Evolutionary conservation across 768 basidiomycete species (phyloP), one percentile per base, ranked within the genome.

Genomic region (Hysterangium stoloniferum): DNA sequence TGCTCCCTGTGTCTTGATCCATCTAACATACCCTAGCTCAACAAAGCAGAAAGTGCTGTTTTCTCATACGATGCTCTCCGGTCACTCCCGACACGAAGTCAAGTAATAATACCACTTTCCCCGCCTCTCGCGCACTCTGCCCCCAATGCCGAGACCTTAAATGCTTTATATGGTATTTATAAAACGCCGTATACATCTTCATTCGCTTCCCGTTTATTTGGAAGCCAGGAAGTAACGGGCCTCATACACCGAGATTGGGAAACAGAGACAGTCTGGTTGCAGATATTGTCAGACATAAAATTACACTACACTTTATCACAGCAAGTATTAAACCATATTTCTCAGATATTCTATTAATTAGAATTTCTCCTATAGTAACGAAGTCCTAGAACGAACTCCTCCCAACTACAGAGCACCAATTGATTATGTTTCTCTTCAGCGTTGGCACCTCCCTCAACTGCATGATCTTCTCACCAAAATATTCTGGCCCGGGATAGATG

Each of bases 401-500:
- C 32, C 13, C 55, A 32, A 11, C 49, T 12, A 35, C 25, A 89
- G 86, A 62, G 76, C 72, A 2, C 80, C 86, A 1, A 81, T 90
- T 52, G 70, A 70, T 5, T 91, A 88, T 54, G 71, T 72, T 15
- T 72, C 75, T 27, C 73, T 91, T 11, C 77, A 77, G 46, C 54
- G 66, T 12, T 70, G 59, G 34, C 85, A 90, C 62, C 62, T 90
- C 5, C 65, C 65, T 40, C 86, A 89, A 61, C 75, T 89, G 13
- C 84, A 90, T 52, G 84, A 84, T 41, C 65, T 90, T 3, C 66
- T 91, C 35, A 66, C 71, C 42, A 71, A 80, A 9, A 74, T 71
- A 0, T 91, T 91, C 61, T 90, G 88, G 88, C 67, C 75, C 8
- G 86, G 84, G 12, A 82, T 91, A 35, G 74, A 86, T 61, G 79